Base-by-base conservation (phyloP, 2,329 filamentous ascomycete genomes). In the Apiospora aurea region DNA sequence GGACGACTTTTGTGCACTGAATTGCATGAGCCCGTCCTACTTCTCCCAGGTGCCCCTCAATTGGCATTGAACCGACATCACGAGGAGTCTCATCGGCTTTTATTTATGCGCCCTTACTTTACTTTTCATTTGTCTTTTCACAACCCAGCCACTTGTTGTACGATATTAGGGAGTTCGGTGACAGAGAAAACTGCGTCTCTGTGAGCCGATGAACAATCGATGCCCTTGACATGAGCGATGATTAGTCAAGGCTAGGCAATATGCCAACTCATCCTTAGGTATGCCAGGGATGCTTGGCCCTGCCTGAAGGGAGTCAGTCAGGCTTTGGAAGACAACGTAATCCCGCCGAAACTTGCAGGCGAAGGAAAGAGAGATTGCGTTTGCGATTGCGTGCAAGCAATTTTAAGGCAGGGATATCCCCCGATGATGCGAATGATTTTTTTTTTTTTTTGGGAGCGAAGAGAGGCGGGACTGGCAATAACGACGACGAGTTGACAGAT, bases 191-290 rank as follows among this genome's bases (percentile, higher is more conserved):
- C n/a, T 24, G 21, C 6, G 21, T 51, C 6, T 24, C 47, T 24
- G 21, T 24, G 8, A 51, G 26, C 16, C 8, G 18, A 61, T 13
- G 53, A 11, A 38, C 16, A 16, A 61, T n/a, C 8, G 18, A 38
- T 61, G 29, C 16, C 29, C 34, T 38, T 38, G 29, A 61, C 16
- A 16, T 38, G 53, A 29, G 18, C 57, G 21, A 64, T 64, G 34
- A 24, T 64, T n/a, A n/a, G n/a, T 41, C 57, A 14, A 64, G 57
- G 34, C 51, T 26, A 41, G 57, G 53, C 53, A 6, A 57, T 34
- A 29, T 38, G 53, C 53, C 53, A 61, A 61, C 53, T 61, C 53
- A 61, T n/a, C 14, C 14, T 61, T 61, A 61, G 38, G 53, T 29
- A 21, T 38, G 53, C 53, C 53, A 61, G 53, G 53, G 53, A 61